Evolutionary conservation across 2,329 filamentous ascomycete genomes (phyloP).

Genomic region (Tolypocladium cylindrosporum): DNA sequence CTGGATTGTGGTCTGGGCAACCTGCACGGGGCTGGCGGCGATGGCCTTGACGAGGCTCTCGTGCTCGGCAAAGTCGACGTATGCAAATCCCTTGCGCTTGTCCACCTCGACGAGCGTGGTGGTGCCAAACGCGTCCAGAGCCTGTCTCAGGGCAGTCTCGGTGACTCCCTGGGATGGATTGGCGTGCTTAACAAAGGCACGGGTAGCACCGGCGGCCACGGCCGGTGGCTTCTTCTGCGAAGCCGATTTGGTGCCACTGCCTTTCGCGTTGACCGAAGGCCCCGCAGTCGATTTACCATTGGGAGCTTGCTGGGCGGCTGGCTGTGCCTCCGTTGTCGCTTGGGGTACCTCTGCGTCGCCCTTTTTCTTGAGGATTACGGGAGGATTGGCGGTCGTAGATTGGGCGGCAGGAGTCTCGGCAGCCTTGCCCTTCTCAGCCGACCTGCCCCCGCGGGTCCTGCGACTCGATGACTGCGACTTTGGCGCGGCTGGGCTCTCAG

Average conservation of each 20-base stretch:
- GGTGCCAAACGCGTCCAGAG: slow-evolving; percentile 63
- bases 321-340: slow-evolving; percentile 7
- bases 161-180: slow-evolving; percentile 90
- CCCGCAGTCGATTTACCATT: slow-evolving; percentile 10
- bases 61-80: slow-evolving; percentile 75
- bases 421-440: slow-evolving; percentile 27
- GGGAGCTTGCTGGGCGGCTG: slow-evolving; percentile 5
- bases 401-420: slow-evolving; percentile 18
- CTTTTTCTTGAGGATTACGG: slow-evolving; percentile 33
- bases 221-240: slow-evolving; percentile 22
- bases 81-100: slow-evolving; percentile 88
- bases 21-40: slow-evolving; percentile 66
- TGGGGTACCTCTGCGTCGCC: slow-evolving; percentile 16
- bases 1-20: slow-evolving; percentile 79
- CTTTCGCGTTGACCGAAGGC: slow-evolving; percentile 9
- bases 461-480: slow-evolving; percentile 18
- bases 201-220: slow-evolving; percentile 38
- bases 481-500: slow-evolving; percentile 10
- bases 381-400: slow-evolving; percentile 17
- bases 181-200: slow-evolving; percentile 71
- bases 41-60: slow-evolving; percentile 69
- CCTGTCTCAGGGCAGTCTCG: slow-evolving; percentile 64
- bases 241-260: slow-evolving; percentile 13
- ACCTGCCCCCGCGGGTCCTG: slow-evolving; percentile 25
- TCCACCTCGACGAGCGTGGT: slow-evolving; percentile 83